Evolutionary conservation across 345 rosid species (phyloP), one percentile per base, ranked within the genome.

Genomic region (Gossypium mustelinum): DNA sequence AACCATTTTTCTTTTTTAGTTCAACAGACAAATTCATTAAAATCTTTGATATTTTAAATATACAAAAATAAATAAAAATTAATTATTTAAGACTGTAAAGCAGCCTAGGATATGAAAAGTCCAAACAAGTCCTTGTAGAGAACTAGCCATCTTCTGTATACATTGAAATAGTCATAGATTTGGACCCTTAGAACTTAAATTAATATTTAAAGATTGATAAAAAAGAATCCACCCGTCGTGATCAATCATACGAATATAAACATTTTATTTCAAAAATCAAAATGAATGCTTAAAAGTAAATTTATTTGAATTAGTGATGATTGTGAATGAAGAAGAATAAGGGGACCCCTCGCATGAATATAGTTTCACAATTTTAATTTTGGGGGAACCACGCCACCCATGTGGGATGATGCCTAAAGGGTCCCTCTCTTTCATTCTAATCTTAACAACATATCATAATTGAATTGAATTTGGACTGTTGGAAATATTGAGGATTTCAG

Each of bases 381-480:
- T 57, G 29, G 0, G 4, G 4, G 34, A 54, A 65, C 71, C 77
- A 65, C 64, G 77, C 58, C 11, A 52, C 9, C 20, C 71, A 10
- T 63, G 62, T n/a, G 77, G 73, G 77, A 63, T 74, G 70, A 39
- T 74, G 14, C 25, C 17, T 43, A 1, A 69, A 14, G 61, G 77
- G 62, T 9, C 77, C 72, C 54, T 66, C 54, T 57, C 62, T 14
- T 1, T 9, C 29, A 7, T 1, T 13, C 24, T 27, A 11, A 57
- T 1, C 11, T 45, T 22, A 27, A 45, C 14, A 50, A 29, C 8
- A 25, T 24, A 41, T 65, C 54, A 22, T 16, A 47, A 47, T 43
- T 10, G 1, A 43, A 45, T 20, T 59, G 39, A 57, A 48, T n/a
- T 69, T 52, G 60, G 73, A 69, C 60, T 4, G 6, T 22, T 17